Conservation (phyloP, 441 rosid species). For the Erodium trifolium region DNA sequence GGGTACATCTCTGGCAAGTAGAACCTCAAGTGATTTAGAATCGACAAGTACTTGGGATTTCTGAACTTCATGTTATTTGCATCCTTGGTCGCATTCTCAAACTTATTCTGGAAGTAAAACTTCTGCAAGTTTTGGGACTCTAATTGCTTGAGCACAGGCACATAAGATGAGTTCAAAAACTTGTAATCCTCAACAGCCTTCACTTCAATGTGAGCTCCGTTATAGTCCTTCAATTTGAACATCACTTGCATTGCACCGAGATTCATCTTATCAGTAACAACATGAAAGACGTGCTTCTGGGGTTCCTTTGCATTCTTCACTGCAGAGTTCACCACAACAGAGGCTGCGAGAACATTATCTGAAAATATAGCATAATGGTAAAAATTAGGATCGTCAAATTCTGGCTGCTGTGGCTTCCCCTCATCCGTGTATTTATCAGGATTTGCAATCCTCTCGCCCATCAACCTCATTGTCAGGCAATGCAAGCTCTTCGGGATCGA, state of each 20-base stretch:
- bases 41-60: conserved; percentile 83
- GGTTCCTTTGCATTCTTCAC: conserved; percentile 84
- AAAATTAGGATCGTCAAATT: conserved; percentile 63
- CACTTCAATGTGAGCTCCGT: conserved; percentile 62
- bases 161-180: conserved; percentile 60
- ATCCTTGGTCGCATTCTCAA: conserved; percentile 88
- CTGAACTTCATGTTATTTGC: conserved; percentile 63
- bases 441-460: conserved; percentile 64
- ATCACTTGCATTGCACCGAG: conserved; percentile 84
- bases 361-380: conserved; percentile 81
- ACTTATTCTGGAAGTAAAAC: conserved; percentile 92
- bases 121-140: conserved; percentile 83
- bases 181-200: conserved; percentile 66
- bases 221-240: conserved; percentile 84
- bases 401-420: conserved; percentile 43
- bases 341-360: conserved; percentile 82
- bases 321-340: conserved; percentile 83
- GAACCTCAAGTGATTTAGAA: conserved; percentile 80
- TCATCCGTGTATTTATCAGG: conserved; percentile 73
- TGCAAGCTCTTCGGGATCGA: conserved; percentile 83
- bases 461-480: conserved; percentile 87
- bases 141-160: conserved; percentile 77
- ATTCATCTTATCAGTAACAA: conserved; percentile 78
- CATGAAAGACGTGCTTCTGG: conserved; percentile 82
- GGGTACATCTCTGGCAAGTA: conserved; percentile 92